Percentiles rank a stretch among this genome's conserved stretches.
These are phyloP conservation scores for Cornus suecica DNA, from an alignment of 148 eudicot genomes.

Conservation along the genomic window DNA sequence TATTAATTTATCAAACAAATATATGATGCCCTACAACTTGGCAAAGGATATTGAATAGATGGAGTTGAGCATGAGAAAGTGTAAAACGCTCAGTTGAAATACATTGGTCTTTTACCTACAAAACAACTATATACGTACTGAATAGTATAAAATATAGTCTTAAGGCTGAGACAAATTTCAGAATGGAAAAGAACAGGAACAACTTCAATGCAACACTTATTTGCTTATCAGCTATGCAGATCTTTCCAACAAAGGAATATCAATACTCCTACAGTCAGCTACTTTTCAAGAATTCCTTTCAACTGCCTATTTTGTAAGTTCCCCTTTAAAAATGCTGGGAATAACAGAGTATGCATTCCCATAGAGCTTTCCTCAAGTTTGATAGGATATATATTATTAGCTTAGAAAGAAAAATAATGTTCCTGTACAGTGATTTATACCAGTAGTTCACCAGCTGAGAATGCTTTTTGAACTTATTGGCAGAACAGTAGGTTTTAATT, in stretches of 20 bases:
- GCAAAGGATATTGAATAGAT: not conserved
- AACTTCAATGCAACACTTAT: not conserved
- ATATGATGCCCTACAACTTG: not conserved
- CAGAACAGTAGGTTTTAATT: no score
- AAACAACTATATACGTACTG: not conserved
- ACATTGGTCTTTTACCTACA: not conserved
- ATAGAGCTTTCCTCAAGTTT: not conserved
- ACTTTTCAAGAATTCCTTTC: not conserved
- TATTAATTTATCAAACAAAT: no score
- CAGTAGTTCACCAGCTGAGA: no score
- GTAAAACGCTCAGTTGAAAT: not conserved
- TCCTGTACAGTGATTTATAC: no score
- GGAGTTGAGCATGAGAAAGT: no score
- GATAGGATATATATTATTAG: not conserved
- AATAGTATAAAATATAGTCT: no score
- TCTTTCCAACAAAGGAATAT: not conserved
- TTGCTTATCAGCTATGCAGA: not conserved
- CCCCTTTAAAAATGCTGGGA: not conserved
- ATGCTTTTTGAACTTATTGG: no score
- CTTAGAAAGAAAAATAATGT: not conserved
- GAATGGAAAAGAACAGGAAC: not conserved
- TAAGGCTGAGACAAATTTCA: no score
- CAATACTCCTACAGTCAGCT: not conserved
- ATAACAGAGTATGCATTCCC: not conserved
- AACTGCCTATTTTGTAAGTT: not conserved